Percentiles rank a stretch among this genome's conserved stretches.
phyloP scores from a whole-genome alignment of 164 flowering plant species.

The Vitis riparia region DNA sequence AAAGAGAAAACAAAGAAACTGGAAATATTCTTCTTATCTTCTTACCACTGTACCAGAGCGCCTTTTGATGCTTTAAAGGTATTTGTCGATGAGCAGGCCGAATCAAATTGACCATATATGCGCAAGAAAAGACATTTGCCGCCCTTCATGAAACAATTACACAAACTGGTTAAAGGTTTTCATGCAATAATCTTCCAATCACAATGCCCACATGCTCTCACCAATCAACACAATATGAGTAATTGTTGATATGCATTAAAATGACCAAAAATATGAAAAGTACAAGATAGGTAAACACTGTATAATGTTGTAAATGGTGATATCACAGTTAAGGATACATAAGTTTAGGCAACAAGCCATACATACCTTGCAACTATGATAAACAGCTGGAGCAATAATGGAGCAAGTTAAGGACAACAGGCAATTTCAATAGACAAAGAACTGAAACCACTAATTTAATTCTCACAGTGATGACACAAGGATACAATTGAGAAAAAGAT shows the following conservation, averaged over 20 bases:
- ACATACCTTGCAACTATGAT: slow-evolving; percentile 89
- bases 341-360: background rate
- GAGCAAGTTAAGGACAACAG: slow-evolving; percentile 52
- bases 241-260: background rate
- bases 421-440: background rate
- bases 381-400: slow-evolving; percentile 54
- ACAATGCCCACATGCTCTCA: background rate
- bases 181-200: background rate
- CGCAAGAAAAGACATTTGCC: slow-evolving; percentile 94
- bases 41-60: slow-evolving; percentile 99
- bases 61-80: slow-evolving; percentile 91
- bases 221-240: background rate
- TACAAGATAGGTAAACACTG: too few relatives aligned
- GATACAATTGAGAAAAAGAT: slow-evolving; percentile 99
- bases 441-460: background rate
- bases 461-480: slow-evolving; percentile 33
- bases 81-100: slow-evolving; percentile 79
- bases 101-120: slow-evolving; percentile 80
- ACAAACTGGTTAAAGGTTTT: background rate
- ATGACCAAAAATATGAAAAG: background rate
- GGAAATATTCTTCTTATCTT: slow-evolving; percentile 2
- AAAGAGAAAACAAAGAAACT: background rate
- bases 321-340: background rate
- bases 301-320: background rate
- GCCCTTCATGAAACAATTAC: slow-evolving; percentile 56